Conservation (phyloP, 2,329 filamentous ascomycete species). For the Botryotinia globosa region DNA sequence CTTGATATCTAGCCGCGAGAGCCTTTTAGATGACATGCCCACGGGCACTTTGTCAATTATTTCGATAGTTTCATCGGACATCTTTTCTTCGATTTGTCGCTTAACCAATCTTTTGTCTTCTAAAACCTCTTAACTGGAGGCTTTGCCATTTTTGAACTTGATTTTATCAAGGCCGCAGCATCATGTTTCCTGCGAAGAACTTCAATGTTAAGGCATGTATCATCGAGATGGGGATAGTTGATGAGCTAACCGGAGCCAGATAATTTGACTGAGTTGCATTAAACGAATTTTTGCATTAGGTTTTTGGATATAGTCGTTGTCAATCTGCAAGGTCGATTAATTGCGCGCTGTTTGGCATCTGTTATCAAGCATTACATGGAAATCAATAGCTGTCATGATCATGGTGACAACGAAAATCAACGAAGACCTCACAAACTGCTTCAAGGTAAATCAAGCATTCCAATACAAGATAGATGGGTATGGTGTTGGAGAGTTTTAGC, state of each 20-base stretch:
- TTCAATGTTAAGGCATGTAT: not conserved
- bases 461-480: not conserved
- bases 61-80: not conserved
- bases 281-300: not conserved
- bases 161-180: not conserved
- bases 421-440: not conserved
- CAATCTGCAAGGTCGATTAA: not conserved
- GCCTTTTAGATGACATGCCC: not conserved
- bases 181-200: not conserved
- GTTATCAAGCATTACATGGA: not conserved
- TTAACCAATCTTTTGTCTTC: not conserved
- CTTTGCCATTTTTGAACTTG: not conserved
- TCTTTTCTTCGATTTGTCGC: not conserved
- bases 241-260: not conserved
- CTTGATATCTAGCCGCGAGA: too few species aligned
- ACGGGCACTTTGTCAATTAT: not conserved
- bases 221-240: not conserved
- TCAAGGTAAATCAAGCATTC: too few species aligned
- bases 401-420: not conserved
- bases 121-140: not conserved
- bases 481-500: not conserved
- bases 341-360: not conserved
- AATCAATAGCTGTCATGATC: not conserved
- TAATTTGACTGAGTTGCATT: not conserved
- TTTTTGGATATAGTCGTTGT: not conserved